These are phyloP conservation scores for Viridothelium virens DNA, from an alignment of 495 filamentous ascomycete genomes.

Conservation along the genomic window DNA sequence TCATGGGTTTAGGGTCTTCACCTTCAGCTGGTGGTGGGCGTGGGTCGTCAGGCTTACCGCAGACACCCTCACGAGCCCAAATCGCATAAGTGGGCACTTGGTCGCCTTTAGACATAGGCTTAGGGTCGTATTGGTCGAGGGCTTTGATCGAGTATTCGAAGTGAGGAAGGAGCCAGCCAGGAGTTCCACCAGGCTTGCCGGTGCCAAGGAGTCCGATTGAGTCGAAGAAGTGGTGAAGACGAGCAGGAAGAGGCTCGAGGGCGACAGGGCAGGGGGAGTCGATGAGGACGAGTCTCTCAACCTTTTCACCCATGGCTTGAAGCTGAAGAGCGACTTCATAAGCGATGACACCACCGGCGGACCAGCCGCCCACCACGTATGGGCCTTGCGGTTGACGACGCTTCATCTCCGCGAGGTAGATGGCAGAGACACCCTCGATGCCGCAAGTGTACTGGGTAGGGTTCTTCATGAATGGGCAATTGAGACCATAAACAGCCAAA, in stretches of 20 bases:
- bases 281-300: constrained; percentile 70
- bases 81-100: constrained; percentile 61
- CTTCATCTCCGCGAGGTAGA: constrained; percentile 59
- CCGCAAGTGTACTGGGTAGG: constrained; percentile 49
- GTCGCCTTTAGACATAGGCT: constrained; percentile 43
- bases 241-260: constrained; percentile 67
- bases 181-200: constrained; percentile 50
- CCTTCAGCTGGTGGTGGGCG: constrained; percentile 40
- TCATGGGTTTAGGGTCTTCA: constrained; percentile 64
- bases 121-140: constrained; percentile 61
- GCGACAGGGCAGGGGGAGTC: constrained; percentile 74
- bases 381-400: constrained; percentile 69
- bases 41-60: constrained; percentile 59
- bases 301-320: constrained; percentile 55
- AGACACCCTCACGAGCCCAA: constrained; percentile 78
- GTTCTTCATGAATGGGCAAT: constrained; percentile 59
- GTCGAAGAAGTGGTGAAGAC: constrained; percentile 73
- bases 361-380: constrained; percentile 67
- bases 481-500: constrained; percentile 53
- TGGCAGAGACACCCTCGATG: constrained; percentile 48
- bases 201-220: constrained; percentile 73
- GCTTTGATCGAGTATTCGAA: constrained; percentile 70
- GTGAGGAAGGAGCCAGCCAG: constrained; percentile 78
- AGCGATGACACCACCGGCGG: constrained; percentile 79
- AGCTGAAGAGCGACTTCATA: constrained; percentile 75